Percentiles rank a stretch among this genome's conserved stretches.
phyloP scores from a whole-genome alignment of 2,329 filamentous ascomycete species.

The Pseudogymnoascus sp. region DNA sequence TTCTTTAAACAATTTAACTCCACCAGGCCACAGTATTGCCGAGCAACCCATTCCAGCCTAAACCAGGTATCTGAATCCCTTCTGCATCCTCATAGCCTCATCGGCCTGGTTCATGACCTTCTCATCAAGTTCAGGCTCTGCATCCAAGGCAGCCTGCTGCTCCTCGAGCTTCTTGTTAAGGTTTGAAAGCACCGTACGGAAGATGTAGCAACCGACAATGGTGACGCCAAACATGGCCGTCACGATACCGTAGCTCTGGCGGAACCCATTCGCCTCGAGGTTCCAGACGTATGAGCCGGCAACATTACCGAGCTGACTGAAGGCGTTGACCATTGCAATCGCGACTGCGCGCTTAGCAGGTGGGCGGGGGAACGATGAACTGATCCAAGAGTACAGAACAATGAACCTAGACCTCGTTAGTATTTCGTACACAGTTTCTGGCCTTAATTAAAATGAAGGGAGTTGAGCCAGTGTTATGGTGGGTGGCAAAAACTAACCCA shows the following conservation, averaged over 20 bases:
- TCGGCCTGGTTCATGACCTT: constrained; percentile 38
- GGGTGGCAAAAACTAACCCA: constrained; percentile 50
- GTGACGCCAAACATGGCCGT: constrained; percentile 57
- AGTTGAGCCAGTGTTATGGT: not conserved
- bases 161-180: constrained; percentile 43
- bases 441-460: not conserved
- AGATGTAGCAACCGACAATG: constrained; percentile 43
- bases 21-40: not conserved
- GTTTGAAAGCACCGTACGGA: constrained; percentile 40
- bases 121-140: constrained; percentile 32
- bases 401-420: constrained; percentile 34
- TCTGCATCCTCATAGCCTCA: constrained; percentile 38
- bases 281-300: constrained; percentile 59
- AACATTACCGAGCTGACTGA: constrained; percentile 45
- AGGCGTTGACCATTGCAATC: constrained; percentile 17
- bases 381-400: constrained; percentile 53
- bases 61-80: constrained; percentile 42
- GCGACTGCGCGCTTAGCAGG: constrained; percentile 20
- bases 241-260: constrained; percentile 59
- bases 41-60: constrained; percentile 20
- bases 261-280: constrained; percentile 51
- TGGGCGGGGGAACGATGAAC: constrained; percentile 21
- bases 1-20: constrained; percentile 4
- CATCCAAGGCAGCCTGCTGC: constrained; percentile 34
- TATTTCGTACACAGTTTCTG: not conserved